Conservation (phyloP, 1,284 basidiomycete genomes). For the Lignosus rhinocerotis region DNA sequence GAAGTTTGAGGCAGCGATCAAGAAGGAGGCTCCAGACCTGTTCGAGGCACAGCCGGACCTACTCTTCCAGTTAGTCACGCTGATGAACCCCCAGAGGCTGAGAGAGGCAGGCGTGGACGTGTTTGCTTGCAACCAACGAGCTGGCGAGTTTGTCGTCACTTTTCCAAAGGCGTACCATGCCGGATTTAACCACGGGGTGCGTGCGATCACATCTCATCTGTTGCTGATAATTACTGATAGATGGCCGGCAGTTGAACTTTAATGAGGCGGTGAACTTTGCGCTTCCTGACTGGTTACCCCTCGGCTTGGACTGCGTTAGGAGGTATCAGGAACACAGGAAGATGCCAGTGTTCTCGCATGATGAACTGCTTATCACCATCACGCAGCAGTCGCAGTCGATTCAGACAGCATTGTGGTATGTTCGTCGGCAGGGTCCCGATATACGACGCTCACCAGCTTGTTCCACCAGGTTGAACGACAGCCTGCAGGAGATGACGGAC, state of each 20-base stretch:
- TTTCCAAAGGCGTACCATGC: slow-evolving; percentile 99
- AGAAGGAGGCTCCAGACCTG: slow-evolving; percentile 94
- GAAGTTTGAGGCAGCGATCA: slow-evolving; percentile 96
- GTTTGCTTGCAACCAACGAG: slow-evolving; percentile 93
- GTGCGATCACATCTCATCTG: slow-evolving; percentile 10
- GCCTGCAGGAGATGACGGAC: slow-evolving; percentile 86
- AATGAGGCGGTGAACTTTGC: slow-evolving; percentile 99
- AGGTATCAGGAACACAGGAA: slow-evolving; percentile 90
- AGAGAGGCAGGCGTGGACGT: slow-evolving; percentile 91
- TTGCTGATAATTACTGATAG: neutral
- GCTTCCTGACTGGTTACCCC: slow-evolving; percentile 91
- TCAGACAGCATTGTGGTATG: slow-evolving; percentile 89
- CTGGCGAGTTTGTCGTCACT: slow-evolving; percentile 97
- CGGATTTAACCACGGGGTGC: slow-evolving; percentile 96
- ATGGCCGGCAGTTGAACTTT: slow-evolving; percentile 79
- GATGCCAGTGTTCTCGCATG: slow-evolving; percentile 96
- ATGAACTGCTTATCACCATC: slow-evolving; percentile 95
- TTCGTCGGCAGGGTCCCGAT: slow-evolving; percentile 8
- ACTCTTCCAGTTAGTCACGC: slow-evolving; percentile 95
- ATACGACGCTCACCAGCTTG: neutral
- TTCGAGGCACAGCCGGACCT: slow-evolving; percentile 98
- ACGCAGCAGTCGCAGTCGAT: slow-evolving; percentile 93
- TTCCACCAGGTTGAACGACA: slow-evolving; percentile 72
- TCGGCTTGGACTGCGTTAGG: slow-evolving; percentile 85
- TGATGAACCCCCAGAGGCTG: slow-evolving; percentile 94